Percentiles rank a stretch among this genome's conserved stretches.
phyloP scores from a whole-genome alignment of 2,329 filamentous ascomycete species.

The Hyphodiscus sp. region DNA sequence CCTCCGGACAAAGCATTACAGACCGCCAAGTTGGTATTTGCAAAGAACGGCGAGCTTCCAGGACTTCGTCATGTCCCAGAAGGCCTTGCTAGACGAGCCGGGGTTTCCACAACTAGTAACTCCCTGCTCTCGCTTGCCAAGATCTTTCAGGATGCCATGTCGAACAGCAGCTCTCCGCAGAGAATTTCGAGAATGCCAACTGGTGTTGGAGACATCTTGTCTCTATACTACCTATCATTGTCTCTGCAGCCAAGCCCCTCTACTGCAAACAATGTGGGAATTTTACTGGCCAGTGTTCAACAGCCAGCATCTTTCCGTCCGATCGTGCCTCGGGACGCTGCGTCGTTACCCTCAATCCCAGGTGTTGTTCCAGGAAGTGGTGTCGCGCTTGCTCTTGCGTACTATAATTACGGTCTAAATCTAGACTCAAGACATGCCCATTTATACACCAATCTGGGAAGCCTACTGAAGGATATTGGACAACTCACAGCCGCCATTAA shows the following conservation, averaged over 20 bases:
- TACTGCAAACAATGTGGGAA: conserved; percentile 96
- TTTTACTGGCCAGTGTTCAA: conserved; percentile 90
- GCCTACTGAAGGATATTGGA: conserved; percentile 90
- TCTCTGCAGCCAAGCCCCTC: conserved; percentile 94
- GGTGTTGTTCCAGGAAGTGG: conserved; percentile 83
- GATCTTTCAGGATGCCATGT: conserved; percentile 95
- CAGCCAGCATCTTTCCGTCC: conserved; percentile 45
- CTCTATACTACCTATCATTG: conserved; percentile 90
- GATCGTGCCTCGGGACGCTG: conserved; percentile 25
- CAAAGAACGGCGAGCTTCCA: conserved; percentile 67
- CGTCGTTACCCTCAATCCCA: conserved; percentile 49
- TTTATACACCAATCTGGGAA: conserved; percentile 93
- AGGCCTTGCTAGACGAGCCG: conserved; percentile 67
- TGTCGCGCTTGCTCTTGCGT: conserved; percentile 78
- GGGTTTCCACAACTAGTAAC: conserved; percentile 90
- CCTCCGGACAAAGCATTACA: conserved; percentile 77
- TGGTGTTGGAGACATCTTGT: conserved; percentile 85
- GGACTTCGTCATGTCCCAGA: conserved; percentile 69
- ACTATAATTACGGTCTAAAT: conserved; percentile 89
- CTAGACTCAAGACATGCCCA: conserved; percentile 89
- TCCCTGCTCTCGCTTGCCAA: conserved; percentile 91
- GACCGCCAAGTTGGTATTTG: conserved; percentile 79
- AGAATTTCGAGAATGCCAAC: conserved; percentile 55
- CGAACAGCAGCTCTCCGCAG: conserved; percentile 43
- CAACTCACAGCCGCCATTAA: conserved; percentile 85